These are phyloP conservation scores for Marasmius fiardii DNA, from an alignment of 1,284 basidiomycete species.

Conservation along the genomic window DNA sequence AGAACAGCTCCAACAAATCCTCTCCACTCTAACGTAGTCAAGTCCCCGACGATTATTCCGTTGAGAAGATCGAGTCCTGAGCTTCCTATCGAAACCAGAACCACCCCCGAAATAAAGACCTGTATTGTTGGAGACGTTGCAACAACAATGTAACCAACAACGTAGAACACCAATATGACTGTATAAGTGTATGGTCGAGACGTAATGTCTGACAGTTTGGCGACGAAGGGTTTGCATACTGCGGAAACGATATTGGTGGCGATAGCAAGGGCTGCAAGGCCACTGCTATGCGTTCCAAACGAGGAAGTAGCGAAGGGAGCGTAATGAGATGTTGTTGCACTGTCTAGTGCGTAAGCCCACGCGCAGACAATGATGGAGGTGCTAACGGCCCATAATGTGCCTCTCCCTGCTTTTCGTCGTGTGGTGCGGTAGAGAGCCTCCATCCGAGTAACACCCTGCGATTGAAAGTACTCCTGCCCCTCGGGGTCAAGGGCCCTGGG, in stretches of 20 bases:
- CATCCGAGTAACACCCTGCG: constrained; percentile 16
- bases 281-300: constrained; percentile 13
- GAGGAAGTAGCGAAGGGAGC: constrained; percentile 13
- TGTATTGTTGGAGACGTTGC: constrained; percentile 18
- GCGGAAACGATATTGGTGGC: constrained; percentile 21
- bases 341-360: constrained; percentile 16
- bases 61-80: constrained; percentile 22
- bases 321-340: constrained; percentile 13
- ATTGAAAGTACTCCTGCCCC: constrained; percentile 11
- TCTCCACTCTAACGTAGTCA: constrained; percentile 23
- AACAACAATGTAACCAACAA: constrained; percentile 22
- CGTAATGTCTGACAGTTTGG: constrained; percentile 22
- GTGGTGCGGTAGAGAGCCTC: constrained; percentile 13
- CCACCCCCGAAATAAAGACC: constrained; percentile 18
- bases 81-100: constrained; percentile 19
- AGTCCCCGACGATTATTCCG: constrained; percentile 23
- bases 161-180: constrained; percentile 21
- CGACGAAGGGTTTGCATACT: constrained; percentile 23
- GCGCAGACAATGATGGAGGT: constrained; percentile 15
- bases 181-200: constrained; percentile 13
- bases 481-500: neutral
- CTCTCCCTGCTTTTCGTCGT: constrained; percentile 8
- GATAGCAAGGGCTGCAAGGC: constrained; percentile 13
- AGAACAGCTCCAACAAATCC: constrained; percentile 19
- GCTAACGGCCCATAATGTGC: constrained; percentile 10